Base-by-base conservation (phyloP, 176 grass and related monocot genomes). In the Ensete ventricosum region DNA sequence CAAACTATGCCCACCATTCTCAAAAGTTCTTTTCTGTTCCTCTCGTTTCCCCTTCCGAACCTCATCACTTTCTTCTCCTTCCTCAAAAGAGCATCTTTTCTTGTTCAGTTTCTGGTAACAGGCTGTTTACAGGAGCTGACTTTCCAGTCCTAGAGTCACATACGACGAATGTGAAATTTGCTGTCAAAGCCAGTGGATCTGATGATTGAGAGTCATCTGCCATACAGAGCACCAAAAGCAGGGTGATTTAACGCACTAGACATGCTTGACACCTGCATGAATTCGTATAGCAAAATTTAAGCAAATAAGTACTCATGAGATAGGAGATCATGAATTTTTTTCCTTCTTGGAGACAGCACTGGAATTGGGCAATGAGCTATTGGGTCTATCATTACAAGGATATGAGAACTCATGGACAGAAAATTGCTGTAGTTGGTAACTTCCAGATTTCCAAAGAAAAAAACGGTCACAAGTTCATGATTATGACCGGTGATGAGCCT, bases 111-210 rank as follows among this genome's bases (percentile, higher is more conserved):
- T 99, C 90, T 21, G 95, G 90, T 72, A 27, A 82, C 79, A 99
- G 82, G 26, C 84, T 84, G 81, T 99, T 99, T 64, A 99, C 95
- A 6, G 84, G 86, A 81, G 95, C 88, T 49, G 95, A 66, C 74
- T 94, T 91, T 85, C 88, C 90, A 23, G 84, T 99, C 27, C 87
- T 85, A 6, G 90, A 99, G 78, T 99, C 90, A 11, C 82, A 82
- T 53, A 86, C 88, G 43, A 99, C 88, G 71, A 94, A 94, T 19
- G 84, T 91, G 88, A 99, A 94, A 81, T 99, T 99, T 69, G 86
- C 95, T 0, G 88, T 91, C 77, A 99, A 77, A 55, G 88, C 86
- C 54, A 84, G 76, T 51, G 81, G 68, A 70, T 93, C 82, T 76
- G 77, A 83, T n/a, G 55, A 59, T 21, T 25, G n/a, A 80, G 83